Conservation (phyloP, 2,329 filamentous ascomycete species). For the Tympanopsis confertula region DNA sequence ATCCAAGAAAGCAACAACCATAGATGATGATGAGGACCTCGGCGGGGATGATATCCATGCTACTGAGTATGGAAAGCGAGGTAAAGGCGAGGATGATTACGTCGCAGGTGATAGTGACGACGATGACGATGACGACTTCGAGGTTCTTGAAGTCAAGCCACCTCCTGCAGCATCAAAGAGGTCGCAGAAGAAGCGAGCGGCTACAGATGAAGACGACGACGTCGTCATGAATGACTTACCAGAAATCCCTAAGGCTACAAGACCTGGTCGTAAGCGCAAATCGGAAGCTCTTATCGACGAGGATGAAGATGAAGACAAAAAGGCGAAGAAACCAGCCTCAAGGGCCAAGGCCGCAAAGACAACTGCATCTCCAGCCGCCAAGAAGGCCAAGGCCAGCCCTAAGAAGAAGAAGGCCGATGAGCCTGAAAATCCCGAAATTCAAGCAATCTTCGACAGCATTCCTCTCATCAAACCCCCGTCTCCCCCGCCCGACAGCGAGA, state of each 20-base stretch:
- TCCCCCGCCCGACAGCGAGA: conserved; percentile 47
- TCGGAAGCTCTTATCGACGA: conserved; percentile 20
- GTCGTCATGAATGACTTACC: conserved; percentile 9
- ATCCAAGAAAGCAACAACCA: conserved; percentile 22
- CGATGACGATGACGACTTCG: conserved; percentile 31
- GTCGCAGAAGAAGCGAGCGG: conserved; percentile 13
- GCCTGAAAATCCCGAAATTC: conserved; percentile 46
- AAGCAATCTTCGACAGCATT: conserved; percentile 60
- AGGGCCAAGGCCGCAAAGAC: conserved; percentile 17
- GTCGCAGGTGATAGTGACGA: conserved; percentile 39
- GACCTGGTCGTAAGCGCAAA: conserved; percentile 14
- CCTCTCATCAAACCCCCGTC: conserved; percentile 54
- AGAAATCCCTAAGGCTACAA: not conserved
- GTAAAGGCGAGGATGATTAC: conserved; percentile 37
- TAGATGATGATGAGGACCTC: conserved; percentile 31
- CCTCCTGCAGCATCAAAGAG: conserved; percentile 24
- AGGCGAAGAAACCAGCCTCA: conserved; percentile 30
- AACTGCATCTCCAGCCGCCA: not conserved
- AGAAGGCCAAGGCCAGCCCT: conserved; percentile 14
- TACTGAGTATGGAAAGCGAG: conserved; percentile 37
- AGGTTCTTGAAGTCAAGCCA: not conserved
- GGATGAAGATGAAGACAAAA: conserved; percentile 24
- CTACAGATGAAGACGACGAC: conserved; percentile 19
- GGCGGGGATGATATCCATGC: conserved; percentile 52
- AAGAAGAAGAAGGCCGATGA: conserved; percentile 29